Conservation (phyloP, 2,329 filamentous ascomycete species). For the Periconia macrospinosa region DNA sequence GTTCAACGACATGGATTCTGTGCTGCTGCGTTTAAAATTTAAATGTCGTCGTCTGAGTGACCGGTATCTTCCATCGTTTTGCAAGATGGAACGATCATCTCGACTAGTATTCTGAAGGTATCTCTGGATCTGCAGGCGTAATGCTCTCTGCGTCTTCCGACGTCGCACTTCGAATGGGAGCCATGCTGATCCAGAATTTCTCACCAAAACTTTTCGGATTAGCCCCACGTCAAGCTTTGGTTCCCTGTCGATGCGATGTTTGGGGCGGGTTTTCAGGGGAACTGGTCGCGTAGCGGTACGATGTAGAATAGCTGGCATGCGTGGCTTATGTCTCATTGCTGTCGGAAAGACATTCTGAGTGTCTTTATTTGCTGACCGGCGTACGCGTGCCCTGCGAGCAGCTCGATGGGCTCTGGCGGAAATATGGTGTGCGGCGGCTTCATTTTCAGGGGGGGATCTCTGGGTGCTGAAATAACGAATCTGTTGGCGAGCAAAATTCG, state of each 20-base stretch:
- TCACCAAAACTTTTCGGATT: too few relatives aligned
- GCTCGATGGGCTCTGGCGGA: slow-evolving; percentile 3
- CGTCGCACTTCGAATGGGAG: background rate
- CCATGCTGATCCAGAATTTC: too few relatives aligned
- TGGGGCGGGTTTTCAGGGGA: background rate
- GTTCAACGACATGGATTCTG: slow-evolving; percentile 8
- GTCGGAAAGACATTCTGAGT: background rate
- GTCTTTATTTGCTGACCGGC: background rate
- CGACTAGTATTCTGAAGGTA: background rate
- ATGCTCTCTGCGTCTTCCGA: background rate
- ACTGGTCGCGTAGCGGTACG: too few relatives aligned
- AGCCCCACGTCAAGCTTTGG: too few relatives aligned
- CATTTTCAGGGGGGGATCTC: background rate
- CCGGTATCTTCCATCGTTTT: slow-evolving; percentile 27
- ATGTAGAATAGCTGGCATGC: too few relatives aligned
- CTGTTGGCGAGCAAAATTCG: slow-evolving; percentile 17
- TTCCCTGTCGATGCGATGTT: background rate
- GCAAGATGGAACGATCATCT: too few relatives aligned
- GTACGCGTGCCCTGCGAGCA: slow-evolving; percentile 8
- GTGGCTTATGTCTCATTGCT: too few relatives aligned
- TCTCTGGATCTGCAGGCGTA: background rate
- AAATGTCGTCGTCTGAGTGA: slow-evolving; percentile 30
- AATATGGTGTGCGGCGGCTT: background rate
- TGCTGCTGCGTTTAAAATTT: slow-evolving; percentile 9
- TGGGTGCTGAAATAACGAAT: slow-evolving; percentile 9